A percentile compares a stretch with the other conserved stretches of the same genome.
phyloP scores from a whole-genome alignment of 176 grass and related monocot species.

The Rhynchospora pubera region DNA sequence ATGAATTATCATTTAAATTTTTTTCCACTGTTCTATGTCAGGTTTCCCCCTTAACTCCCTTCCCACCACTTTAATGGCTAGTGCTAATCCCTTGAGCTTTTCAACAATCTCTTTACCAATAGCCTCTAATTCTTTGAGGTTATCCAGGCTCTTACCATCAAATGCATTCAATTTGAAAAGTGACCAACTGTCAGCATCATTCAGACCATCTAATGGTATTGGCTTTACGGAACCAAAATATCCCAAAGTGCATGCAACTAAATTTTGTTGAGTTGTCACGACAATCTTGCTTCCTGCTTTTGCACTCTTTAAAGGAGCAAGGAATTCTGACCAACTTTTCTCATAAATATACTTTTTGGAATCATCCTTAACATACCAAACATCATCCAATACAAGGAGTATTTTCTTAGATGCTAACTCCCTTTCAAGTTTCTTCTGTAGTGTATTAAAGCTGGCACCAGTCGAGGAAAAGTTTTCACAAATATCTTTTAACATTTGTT shows the following conservation, averaged over 20 bases:
- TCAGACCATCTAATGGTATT: slow-evolving; percentile 17
- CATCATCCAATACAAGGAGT: slow-evolving; percentile 38
- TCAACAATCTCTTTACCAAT: slow-evolving; percentile 2
- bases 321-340: background rate
- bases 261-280: slow-evolving; percentile 17
- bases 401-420: slow-evolving; percentile 16
- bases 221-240: background rate
- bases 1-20: slow-evolving; percentile 15
- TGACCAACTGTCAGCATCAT: slow-evolving; percentile 17
- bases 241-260: slow-evolving; percentile 12
- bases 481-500: background rate
- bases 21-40: background rate
- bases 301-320: slow-evolving; percentile 2
- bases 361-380: slow-evolving; percentile 1
- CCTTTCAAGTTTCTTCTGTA: background rate
- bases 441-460: background rate
- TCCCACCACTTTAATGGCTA: slow-evolving; percentile 22
- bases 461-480: no score
- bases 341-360: background rate
- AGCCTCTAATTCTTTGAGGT: background rate
- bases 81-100: slow-evolving; percentile 26
- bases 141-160: background rate
- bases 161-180: slow-evolving; percentile 23
- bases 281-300: slow-evolving; percentile 28
- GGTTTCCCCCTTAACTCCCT: background rate